Evolutionary conservation across 768 basidiomycete genomes (phyloP).

Genomic region (Mycena galericulata): DNA sequence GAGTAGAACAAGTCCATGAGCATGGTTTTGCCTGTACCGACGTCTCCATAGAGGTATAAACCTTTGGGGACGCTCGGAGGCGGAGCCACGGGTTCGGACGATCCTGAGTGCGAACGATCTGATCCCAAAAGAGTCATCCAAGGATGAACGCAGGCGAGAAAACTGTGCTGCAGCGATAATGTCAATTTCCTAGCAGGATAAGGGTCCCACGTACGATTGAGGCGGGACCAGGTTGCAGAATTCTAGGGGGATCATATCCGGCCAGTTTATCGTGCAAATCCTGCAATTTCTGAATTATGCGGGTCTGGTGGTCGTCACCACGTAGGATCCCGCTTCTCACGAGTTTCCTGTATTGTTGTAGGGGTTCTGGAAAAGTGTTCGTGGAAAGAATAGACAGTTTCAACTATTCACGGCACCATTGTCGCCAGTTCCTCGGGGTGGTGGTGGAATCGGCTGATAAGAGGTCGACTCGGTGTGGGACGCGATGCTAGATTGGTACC

Average conservation of each 20-base stretch:
- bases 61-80: conserved; percentile 80
- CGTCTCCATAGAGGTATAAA: conserved; percentile 95
- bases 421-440: conserved; percentile 2
- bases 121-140: conserved; percentile 46
- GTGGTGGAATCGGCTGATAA: neutral
- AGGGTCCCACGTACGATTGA: conserved; percentile 51
- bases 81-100: conserved; percentile 51
- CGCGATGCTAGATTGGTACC: conserved; percentile 15
- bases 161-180: conserved; percentile 49
- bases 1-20: conserved; percentile 98
- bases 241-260: conserved; percentile 75
- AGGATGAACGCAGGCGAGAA: conserved; percentile 50
- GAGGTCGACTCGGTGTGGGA: conserved; percentile 4
- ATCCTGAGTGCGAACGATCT: conserved; percentile 50
- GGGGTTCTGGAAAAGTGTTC: conserved; percentile 41
- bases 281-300: conserved; percentile 87
- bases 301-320: conserved; percentile 86
- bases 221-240: conserved; percentile 57
- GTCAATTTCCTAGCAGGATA: conserved; percentile 20
- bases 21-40: conserved; percentile 98
- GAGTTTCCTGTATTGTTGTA: conserved; percentile 61
- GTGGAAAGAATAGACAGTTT: neutral
- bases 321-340: conserved; percentile 64
- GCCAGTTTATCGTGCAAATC: conserved; percentile 78
- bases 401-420: conserved; percentile 15